Evolutionary conservation across 768 basidiomycete genomes (phyloP).

Genomic region (Trametes cinnabarina): DNA sequence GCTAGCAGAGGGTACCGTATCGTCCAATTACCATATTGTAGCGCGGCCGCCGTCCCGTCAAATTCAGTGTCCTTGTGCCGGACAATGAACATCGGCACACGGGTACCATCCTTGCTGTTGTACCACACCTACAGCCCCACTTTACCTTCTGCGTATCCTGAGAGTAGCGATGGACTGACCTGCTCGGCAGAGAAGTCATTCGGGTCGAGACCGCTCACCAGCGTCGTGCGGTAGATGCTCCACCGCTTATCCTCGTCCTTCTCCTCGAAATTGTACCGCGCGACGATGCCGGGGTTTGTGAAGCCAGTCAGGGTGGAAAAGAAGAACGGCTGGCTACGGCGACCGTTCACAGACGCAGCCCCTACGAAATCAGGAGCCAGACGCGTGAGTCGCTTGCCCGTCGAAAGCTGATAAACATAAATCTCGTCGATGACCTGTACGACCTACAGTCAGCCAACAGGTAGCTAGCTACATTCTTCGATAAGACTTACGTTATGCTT

Average conservation of each 20-base stretch:
- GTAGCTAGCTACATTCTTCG: neutral
- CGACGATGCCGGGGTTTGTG: slow-evolving; percentile 67
- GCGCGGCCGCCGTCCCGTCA: slow-evolving; percentile 72
- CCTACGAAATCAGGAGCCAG: slow-evolving; percentile 70
- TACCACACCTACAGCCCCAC: slow-evolving; percentile 65
- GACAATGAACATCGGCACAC: slow-evolving; percentile 83
- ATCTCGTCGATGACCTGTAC: slow-evolving; percentile 74
- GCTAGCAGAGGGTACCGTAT: neutral
- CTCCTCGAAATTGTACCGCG: slow-evolving; percentile 55
- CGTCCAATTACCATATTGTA: slow-evolving; percentile 63
- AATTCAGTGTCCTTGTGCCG: slow-evolving; percentile 65
- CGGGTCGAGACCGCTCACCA: slow-evolving; percentile 57
- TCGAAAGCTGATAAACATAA: slow-evolving; percentile 57
- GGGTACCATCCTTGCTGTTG: slow-evolving; percentile 73
- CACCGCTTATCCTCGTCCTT: slow-evolving; percentile 47
- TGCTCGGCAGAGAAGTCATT: slow-evolving; percentile 72
- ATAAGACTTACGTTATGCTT: slow-evolving; percentile 60
- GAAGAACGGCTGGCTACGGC: slow-evolving; percentile 56
- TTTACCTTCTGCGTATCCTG: neutral
- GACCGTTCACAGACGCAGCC: slow-evolving; percentile 48
- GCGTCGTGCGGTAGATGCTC: slow-evolving; percentile 56
- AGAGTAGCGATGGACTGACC: slow-evolving; percentile 27
- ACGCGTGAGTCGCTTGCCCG: slow-evolving; percentile 52
- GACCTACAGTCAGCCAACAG: neutral
- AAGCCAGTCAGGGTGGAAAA: slow-evolving; percentile 67